These are phyloP conservation scores for Berberis thunbergii DNA, from an alignment of 164 flowering plant genomes.

Conservation along the genomic window DNA sequence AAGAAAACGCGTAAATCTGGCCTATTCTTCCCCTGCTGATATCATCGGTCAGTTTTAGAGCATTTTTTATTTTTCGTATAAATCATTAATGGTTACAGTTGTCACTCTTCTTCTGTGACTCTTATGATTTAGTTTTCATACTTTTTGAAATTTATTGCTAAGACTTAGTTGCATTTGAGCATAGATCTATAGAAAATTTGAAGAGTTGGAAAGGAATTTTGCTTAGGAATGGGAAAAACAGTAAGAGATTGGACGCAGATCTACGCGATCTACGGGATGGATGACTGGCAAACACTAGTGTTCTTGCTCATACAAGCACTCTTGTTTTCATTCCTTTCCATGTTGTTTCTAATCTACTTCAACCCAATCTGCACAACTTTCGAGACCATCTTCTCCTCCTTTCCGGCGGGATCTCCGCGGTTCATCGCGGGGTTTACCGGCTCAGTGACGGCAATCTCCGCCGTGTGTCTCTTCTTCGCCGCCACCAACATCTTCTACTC, in stretches of 20 bases:
- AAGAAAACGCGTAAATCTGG: too few relatives aligned
- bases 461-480: constrained; percentile 69
- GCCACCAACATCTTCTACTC: constrained; percentile 82
- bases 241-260: constrained; percentile 86
- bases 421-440: constrained; percentile 76
- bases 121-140: too few relatives aligned
- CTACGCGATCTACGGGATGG: constrained; percentile 89
- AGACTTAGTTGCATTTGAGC: not conserved
- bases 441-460: constrained; percentile 62
- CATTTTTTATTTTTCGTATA: too few relatives aligned
- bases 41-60: too few relatives aligned
- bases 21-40: too few relatives aligned
- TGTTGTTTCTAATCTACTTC: constrained; percentile 59
- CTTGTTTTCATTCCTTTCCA: constrained; percentile 44
- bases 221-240: constrained; percentile 41
- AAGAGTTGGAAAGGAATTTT: not conserved
- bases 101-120: too few relatives aligned
- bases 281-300: constrained; percentile 66
- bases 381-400: constrained; percentile 21
- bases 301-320: constrained; percentile 57
- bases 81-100: too few relatives aligned
- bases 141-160: too few relatives aligned
- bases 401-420: constrained; percentile 41
- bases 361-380: constrained; percentile 30
- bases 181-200: not conserved